Conservation (phyloP, 164 flowering plant genomes). For the Sedum album region DNA sequence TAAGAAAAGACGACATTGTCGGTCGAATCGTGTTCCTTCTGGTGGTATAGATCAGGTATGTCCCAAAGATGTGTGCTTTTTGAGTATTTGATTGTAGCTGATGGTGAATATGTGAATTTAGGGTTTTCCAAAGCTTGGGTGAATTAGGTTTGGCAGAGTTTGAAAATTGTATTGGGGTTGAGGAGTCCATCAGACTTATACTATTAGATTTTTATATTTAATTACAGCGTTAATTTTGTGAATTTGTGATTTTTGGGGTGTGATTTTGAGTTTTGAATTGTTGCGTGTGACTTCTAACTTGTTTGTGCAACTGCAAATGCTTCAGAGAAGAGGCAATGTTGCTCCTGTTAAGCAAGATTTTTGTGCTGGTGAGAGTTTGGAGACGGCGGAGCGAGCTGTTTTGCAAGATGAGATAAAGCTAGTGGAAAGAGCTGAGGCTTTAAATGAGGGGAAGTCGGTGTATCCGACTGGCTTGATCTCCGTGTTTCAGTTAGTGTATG, state of each 20-base stretch:
- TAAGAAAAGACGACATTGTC: constrained; percentile 20
- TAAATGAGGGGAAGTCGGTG: constrained; percentile 12
- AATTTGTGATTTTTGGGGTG: background rate
- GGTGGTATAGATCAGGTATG: constrained; percentile 23
- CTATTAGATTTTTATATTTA: background rate
- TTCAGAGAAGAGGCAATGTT: constrained; percentile 8
- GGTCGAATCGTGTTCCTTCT: constrained; percentile 21
- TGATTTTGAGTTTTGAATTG: background rate
- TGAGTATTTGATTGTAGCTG: constrained; percentile 8
- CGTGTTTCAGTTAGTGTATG: constrained; percentile 17
- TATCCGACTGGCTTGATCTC: constrained; percentile 11
- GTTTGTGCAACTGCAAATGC: background rate
- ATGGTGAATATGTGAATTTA: background rate
- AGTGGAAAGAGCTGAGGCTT: constrained; percentile 3
- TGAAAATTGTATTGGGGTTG: too few relatives aligned
- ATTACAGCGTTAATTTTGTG: background rate
- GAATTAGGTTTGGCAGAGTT: background rate
- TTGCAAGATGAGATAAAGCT: too few relatives aligned
- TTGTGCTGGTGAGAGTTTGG: background rate
- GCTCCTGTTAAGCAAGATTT: constrained; percentile 14
- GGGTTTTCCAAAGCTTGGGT: background rate
- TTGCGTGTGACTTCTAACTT: constrained; percentile 5
- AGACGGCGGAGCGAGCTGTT: background rate
- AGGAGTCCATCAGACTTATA: background rate
- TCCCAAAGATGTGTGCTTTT: background rate